These are phyloP conservation scores for Aspergillus homomorphus DNA, from an alignment of 495 filamentous ascomycete genomes.

Conservation along the genomic window DNA sequence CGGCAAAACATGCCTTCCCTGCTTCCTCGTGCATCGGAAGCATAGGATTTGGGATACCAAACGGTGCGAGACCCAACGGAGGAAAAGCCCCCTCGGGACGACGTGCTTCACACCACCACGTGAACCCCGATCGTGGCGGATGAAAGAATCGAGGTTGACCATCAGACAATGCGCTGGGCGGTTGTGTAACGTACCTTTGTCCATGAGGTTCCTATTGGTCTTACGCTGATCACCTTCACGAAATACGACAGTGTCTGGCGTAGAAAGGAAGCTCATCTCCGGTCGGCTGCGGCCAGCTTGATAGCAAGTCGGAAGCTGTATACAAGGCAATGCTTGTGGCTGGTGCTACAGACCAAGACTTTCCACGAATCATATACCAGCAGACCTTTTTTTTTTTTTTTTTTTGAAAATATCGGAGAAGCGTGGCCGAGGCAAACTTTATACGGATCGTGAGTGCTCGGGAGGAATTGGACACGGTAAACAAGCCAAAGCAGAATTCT, in stretches of 20 bases:
- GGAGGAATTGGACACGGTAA: not conserved
- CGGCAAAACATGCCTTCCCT: too few relatives aligned
- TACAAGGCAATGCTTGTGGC: not conserved
- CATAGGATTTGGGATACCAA: not conserved
- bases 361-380: not conserved
- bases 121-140: not conserved
- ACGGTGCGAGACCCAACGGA: not conserved
- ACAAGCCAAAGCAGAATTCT: not conserved
- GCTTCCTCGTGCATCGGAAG: not conserved
- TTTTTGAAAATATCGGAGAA: not conserved
- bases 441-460: not conserved
- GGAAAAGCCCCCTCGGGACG: too few relatives aligned
- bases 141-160: not conserved
- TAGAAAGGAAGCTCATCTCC: not conserved
- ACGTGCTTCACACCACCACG: not conserved
- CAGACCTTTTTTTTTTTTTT: too few relatives aligned
- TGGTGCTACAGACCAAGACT: not conserved
- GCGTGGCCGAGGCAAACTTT: not conserved
- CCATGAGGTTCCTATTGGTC: too few relatives aligned
- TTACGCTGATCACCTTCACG: not conserved
- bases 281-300: not conserved
- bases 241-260: not conserved
- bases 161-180: not conserved
- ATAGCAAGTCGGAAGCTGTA: not conserved
- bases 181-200: not conserved